Base-by-base conservation (phyloP, 768 basidiomycete genomes). In the Tephrocybe rancida region DNA sequence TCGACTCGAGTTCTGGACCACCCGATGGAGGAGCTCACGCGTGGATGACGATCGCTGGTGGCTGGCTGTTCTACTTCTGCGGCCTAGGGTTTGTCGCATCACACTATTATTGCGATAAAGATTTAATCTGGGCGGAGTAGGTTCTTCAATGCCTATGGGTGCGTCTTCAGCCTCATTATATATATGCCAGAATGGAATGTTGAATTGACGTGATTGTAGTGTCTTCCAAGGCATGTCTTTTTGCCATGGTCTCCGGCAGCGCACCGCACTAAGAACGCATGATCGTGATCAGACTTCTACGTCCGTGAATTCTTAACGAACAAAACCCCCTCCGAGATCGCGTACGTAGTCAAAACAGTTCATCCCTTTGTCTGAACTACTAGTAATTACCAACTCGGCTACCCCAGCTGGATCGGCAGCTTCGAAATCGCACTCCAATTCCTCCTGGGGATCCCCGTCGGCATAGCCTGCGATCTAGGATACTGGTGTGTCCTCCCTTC, bases 351-450 rank as follows among this genome's bases (percentile, higher is more conserved):
- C 26, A 19, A 3, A n/a, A n/a, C n/a, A n/a, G n/a, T 29, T 22
- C 13, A 3, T 5, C 24, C 26, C 29, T 29, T 22, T 13, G 4
- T 8, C 10, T 38, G 24, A 14, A 22, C 42, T 16, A 18, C n/a
- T n/a, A n/a, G n/a, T 32, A 16, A 18, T 48, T 4, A 24, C 26
- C 11, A 5, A 24, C 24, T 14, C 29, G 3, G 8, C 27, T 22
- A 9, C 8, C 16, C 16, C 27, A 68, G 68, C 14, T 69, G 69
- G 69, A 64, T 70, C 51, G 63, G 75, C 60, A 64, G 66, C 58
- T 61, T 75, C 66, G 57, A 73, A 64, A 61, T 77, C 61, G 64
- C 67, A 50, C 64, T 73, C 43, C 62, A 69, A 54, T 60, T 62
- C 51, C 30, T 56, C 41, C 57, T 64, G 18, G 59, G 75, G 50